phyloP scores from a whole-genome alignment of 176 grass and related monocot genomes.

The Tillandsia leiboldiana region DNA sequence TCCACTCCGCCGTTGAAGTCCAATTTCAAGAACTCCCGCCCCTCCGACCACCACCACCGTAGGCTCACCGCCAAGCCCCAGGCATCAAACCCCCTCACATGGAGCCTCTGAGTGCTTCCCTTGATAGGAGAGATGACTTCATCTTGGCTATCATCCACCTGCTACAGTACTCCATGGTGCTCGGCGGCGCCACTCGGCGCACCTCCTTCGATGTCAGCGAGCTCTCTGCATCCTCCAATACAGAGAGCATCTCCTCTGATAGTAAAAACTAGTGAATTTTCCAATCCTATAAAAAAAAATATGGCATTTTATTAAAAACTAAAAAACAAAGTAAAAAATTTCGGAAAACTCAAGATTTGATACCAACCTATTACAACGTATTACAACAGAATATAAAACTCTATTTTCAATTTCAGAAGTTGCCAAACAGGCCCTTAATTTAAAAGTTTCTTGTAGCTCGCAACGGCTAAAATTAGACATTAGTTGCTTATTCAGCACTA shows the following conservation, averaged over 20 bases:
- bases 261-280: conserved; percentile 30
- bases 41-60: conserved; percentile 4
- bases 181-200: conserved; percentile 40
- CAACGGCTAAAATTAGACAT: too few species aligned
- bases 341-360: too few species aligned
- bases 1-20: conserved; percentile 27
- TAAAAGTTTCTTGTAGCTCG: too few species aligned
- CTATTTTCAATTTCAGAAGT: too few species aligned
- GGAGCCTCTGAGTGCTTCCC: conserved; percentile 67
- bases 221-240: conserved; percentile 73
- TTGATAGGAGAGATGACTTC: conserved; percentile 55
- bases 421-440: too few species aligned
- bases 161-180: conserved; percentile 71
- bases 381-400: too few species aligned
- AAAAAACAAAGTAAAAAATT: too few species aligned
- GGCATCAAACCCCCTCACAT: conserved; percentile 63
- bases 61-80: conserved; percentile 53
- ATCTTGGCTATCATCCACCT: conserved; percentile 69
- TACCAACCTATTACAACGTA: too few species aligned
- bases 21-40: conserved; percentile 51
- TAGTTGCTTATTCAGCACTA: too few species aligned
- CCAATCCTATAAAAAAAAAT: too few species aligned
- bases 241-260: conserved; percentile 77
- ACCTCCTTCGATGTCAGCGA: conserved; percentile 35
- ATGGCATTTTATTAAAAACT: too few species aligned